Conservation (phyloP, 108 stramenopile genomes). For the Schizochytrium sp. region DNA sequence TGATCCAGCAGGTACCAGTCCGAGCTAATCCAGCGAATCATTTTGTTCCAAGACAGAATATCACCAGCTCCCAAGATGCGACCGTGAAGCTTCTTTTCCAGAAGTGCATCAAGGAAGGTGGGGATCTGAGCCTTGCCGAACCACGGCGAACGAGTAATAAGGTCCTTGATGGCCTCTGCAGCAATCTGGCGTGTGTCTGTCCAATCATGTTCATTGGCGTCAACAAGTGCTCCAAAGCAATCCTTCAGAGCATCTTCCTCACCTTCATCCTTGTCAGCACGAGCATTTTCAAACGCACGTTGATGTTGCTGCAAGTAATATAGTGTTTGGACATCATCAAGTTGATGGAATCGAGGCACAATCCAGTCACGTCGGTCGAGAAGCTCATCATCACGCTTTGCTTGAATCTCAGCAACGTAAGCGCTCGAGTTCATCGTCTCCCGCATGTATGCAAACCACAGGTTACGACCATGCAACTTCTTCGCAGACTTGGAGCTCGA, state of each 20-base stretch:
- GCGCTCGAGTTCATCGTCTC: constrained; percentile 29
- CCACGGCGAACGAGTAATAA: constrained; percentile 9
- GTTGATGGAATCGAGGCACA: constrained; percentile 53
- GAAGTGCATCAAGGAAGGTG: not conserved
- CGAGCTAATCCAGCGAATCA: constrained; percentile 28
- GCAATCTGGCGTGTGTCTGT: not conserved
- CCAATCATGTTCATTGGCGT: constrained; percentile 47
- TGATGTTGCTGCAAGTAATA: constrained; percentile 14
- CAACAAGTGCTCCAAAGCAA: not conserved
- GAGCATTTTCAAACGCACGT: not conserved
- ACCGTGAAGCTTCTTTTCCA: constrained; percentile 43
- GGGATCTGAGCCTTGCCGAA: constrained; percentile 9
- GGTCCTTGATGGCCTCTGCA: constrained; percentile 35
- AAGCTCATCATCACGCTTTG: not conserved
- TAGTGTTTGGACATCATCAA: constrained; percentile 43
- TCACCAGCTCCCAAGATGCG: constrained; percentile 28
- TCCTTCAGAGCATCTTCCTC: not conserved
- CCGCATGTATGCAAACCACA: constrained; percentile 56
- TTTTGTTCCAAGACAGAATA: constrained; percentile 7
- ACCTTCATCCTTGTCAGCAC: constrained; percentile 42
- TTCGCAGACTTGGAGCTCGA: not conserved
- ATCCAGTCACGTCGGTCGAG: constrained; percentile 42
- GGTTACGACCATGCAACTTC: constrained; percentile 10
- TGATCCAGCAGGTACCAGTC: constrained; percentile 43
- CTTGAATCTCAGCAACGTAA: not conserved